phyloP scores from a whole-genome alignment of 164 flowering plant genomes.

The Umbellularia californica region DNA sequence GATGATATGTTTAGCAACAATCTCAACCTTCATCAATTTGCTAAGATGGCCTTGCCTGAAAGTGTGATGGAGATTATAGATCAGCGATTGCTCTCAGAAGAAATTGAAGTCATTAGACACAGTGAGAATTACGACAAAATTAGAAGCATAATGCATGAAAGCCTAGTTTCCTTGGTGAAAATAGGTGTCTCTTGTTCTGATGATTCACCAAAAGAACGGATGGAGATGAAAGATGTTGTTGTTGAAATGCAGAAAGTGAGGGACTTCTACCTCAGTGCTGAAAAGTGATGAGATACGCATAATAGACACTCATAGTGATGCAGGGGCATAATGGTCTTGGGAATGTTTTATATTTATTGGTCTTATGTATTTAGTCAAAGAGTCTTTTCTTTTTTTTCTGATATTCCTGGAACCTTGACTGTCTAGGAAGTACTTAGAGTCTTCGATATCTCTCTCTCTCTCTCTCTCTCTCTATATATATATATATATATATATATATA shows the following conservation, averaged over 20 bases:
- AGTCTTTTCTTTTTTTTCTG: too few species aligned
- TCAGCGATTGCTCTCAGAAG: background rate
- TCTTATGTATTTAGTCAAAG: too few species aligned
- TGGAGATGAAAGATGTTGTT: conserved; percentile 3
- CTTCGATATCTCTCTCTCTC: too few species aligned
- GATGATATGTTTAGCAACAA: conserved; percentile 6
- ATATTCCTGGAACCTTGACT: too few species aligned
- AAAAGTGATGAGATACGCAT: background rate
- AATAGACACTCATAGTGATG: background rate
- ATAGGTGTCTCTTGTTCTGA: background rate
- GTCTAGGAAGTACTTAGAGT: too few species aligned
- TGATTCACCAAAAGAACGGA: background rate
- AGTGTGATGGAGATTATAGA: background rate
- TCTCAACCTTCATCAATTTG: conserved; percentile 1
- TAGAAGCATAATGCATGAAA: background rate
- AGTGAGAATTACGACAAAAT: background rate
- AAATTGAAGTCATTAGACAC: background rate
- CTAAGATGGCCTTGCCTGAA: background rate
- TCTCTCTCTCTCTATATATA: too few species aligned
- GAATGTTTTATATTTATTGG: too few species aligned
- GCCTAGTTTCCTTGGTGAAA: background rate
- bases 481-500: too few species aligned
- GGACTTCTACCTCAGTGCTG: background rate
- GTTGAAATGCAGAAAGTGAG: background rate
- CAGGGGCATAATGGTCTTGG: too few species aligned